Conservation (phyloP, 371 early-diverging fungal species). For the Mucor saturninus region DNA sequence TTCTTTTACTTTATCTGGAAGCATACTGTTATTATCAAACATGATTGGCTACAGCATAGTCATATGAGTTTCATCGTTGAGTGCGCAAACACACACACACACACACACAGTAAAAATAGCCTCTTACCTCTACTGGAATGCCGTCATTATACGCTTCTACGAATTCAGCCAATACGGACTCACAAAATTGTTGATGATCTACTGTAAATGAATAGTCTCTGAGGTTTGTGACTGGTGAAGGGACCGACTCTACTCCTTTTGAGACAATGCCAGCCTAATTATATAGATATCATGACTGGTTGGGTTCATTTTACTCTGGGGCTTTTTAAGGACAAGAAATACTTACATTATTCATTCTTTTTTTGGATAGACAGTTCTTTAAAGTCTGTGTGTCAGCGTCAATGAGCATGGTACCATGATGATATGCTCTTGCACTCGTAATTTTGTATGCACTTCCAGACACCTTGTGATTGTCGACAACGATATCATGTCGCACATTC, state of each 20-base stretch:
- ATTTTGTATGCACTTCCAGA: constrained; percentile 96
- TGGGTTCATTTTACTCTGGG: not conserved
- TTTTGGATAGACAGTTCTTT: constrained; percentile 50
- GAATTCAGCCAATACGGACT: constrained; percentile 77
- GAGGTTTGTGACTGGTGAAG: constrained; percentile 85
- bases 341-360: constrained; percentile 39
- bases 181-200: constrained; percentile 84
- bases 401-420: constrained; percentile 98
- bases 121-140: constrained; percentile 36
- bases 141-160: constrained; percentile 50
- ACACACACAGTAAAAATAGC: not conserved
- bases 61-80: not conserved
- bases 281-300: not conserved
- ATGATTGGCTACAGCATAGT: constrained; percentile 37
- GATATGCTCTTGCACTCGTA: constrained; percentile 82
- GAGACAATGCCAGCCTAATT: constrained; percentile 65
- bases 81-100: no score
- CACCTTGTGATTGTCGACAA: constrained; percentile 78
- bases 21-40: constrained; percentile 32
- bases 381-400: constrained; percentile 80
- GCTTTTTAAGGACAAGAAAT: no score
- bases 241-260: constrained; percentile 89
- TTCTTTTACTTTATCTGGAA: constrained; percentile 43
- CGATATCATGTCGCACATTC: constrained; percentile 90
- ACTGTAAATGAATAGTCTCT: constrained; percentile 80